These are phyloP conservation scores for Cladobotryum mycophilum DNA, from an alignment of 2,329 filamentous ascomycete species.

Conservation along the genomic window DNA sequence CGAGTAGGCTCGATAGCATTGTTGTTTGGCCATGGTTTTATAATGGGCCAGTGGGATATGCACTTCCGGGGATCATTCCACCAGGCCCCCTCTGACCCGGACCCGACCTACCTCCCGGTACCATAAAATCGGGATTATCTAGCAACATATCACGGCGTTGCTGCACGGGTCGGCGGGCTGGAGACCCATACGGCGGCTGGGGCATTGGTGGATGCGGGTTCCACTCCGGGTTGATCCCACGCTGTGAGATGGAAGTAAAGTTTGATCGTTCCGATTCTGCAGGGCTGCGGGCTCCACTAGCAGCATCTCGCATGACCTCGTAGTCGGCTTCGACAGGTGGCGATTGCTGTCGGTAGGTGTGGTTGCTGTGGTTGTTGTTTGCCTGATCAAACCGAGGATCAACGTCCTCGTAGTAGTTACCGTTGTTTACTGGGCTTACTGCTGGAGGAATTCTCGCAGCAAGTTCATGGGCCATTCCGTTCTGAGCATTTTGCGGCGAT, in stretches of 20 bases:
- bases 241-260: constrained; percentile 86
- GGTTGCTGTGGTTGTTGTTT: constrained; percentile 21
- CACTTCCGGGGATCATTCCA: constrained; percentile 47
- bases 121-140: constrained; percentile 79
- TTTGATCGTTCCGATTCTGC: constrained; percentile 72
- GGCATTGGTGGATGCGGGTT: constrained; percentile 46
- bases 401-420: constrained; percentile 84
- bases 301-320: constrained; percentile 54
- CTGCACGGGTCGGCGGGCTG: constrained; percentile 40
- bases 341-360: constrained; percentile 15
- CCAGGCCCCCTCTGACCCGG: constrained; percentile 23
- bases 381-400: constrained; percentile 67
- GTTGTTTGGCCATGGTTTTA: neutral
- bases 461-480: constrained; percentile 10
- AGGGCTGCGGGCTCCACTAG: constrained; percentile 57
- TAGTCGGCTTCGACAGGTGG: constrained; percentile 40
- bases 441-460: constrained; percentile 21
- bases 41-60: constrained; percentile 39
- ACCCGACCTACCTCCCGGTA: constrained; percentile 45
- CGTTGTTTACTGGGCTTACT: constrained; percentile 24
- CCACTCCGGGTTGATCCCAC: constrained; percentile 86
- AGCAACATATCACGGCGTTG: constrained; percentile 67
- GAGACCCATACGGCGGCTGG: constrained; percentile 37
- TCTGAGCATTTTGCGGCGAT: constrained; percentile 37
- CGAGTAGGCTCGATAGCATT: neutral